Base-by-base conservation (phyloP, 768 basidiomycete genomes). In the Baorangia bicolor region DNA sequence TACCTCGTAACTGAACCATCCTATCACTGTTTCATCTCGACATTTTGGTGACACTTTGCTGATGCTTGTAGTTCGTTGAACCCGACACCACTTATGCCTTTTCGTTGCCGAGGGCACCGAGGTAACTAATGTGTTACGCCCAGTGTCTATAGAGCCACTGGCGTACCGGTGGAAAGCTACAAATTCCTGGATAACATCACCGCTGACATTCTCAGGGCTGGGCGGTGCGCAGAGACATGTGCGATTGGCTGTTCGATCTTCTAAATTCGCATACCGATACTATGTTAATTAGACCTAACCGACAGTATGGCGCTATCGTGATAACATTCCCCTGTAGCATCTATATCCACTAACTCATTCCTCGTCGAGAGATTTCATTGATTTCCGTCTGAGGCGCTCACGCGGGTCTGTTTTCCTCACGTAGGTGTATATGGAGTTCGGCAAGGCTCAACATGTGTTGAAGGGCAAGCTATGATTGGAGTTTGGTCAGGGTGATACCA, bases 21-120 rank as follows among this genome's bases (percentile, higher is more conserved):
- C 28, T 55, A 33, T 34, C 30, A 23, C n/a, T 38, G 38, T 56
- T 56, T 56, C 53, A 20, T 51, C 34, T 5, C 31, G 43, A 51
- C 23, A 30, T 48, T n/a, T 49, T 12, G 31, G 31, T 33, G 30
- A 37, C 39, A 40, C 39, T 21, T 40, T 21, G 12, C 39, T 40
- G 37, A 10, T 38, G 5, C 39, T 14, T 23, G 38, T 38, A 20
- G 11, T 39, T 39, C 38, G 20, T 39, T 8, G 35, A 27, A 20
- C 25, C 13, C 7, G 27, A 27, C n/a, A n/a, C 6, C 38, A 44
- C 27, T 7, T 44, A 27, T 9, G 11, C 47, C 12, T 18, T 23
- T 25, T 27, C 3, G 31, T 20, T 9, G 18, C 27, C 5, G n/a
- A 25, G 18, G 42, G 11, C 27, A 8, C 18, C n/a, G 2, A 3